These are phyloP conservation scores for Trichopus zeylanicus DNA, from an alignment of 116 monocot genomes.

Conservation along the genomic window DNA sequence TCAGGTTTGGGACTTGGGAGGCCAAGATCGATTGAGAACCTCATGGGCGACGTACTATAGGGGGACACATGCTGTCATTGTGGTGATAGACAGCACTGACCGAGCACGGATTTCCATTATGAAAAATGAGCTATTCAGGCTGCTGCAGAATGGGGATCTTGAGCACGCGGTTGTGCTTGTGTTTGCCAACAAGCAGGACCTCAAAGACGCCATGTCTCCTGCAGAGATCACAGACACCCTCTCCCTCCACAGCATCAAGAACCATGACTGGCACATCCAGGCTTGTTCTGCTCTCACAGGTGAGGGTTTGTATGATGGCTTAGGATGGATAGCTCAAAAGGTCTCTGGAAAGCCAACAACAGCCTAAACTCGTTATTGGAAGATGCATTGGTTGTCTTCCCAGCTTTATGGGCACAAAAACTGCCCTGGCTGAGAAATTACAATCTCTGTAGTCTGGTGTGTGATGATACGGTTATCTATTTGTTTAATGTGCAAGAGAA, in stretches of 20 bases:
- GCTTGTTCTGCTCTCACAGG: conserved; percentile 79
- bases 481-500: too few relatives aligned
- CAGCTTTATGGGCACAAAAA: too few relatives aligned
- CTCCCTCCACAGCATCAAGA: conserved; percentile 76
- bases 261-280: conserved; percentile 99
- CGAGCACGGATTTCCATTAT: conserved; percentile 76
- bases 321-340: too few relatives aligned
- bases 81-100: conserved; percentile 88
- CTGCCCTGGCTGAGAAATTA: too few relatives aligned
- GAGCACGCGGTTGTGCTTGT: conserved; percentile 64
- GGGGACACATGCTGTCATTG: conserved; percentile 81
- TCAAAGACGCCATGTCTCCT: conserved; percentile 91
- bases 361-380: too few relatives aligned
- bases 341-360: too few relatives aligned
- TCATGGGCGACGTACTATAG: conserved; percentile 89
- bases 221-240: conserved; percentile 86
- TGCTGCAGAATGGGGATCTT: conserved; percentile 73
- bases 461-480: too few relatives aligned
- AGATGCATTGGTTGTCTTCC: too few relatives aligned
- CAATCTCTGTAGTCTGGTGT: too few relatives aligned
- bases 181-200: conserved; percentile 96
- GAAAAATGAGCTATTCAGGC: conserved; percentile 80
- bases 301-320: conserved; percentile 73
- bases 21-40: conserved; percentile 70
- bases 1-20: conserved; percentile 87